phyloP scores from a whole-genome alignment of 139 green algal genomes.

The Auxenochlorella pyrenoidosa region DNA sequence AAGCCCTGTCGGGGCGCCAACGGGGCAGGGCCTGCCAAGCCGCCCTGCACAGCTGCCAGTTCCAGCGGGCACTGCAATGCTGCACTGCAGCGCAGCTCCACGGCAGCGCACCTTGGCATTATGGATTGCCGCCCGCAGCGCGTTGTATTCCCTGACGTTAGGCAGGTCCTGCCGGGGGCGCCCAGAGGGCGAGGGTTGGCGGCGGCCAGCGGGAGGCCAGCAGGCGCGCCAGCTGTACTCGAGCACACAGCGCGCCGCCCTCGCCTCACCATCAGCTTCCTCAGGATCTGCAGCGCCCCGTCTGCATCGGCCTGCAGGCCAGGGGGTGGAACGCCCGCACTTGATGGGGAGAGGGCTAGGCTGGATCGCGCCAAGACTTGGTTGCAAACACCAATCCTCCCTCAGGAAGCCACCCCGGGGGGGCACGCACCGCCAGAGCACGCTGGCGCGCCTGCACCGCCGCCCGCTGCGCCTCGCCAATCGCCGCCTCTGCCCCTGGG shows the following conservation, averaged over 20 bases:
- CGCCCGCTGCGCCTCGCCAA: background rate
- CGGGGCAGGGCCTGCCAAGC: background rate
- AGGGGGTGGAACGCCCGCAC: background rate
- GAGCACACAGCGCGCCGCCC: background rate
- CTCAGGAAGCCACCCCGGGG: too few species aligned
- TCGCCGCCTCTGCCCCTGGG: background rate
- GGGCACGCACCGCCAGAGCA: background rate
- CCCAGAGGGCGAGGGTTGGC: background rate
- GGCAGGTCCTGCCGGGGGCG: background rate
- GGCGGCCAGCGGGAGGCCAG: too few species aligned
- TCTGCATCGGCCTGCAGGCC: conserved; percentile 2
- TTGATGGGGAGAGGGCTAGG: too few species aligned
- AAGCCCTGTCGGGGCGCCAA: background rate
- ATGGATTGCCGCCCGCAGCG: background rate
- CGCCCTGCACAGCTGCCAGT: background rate
- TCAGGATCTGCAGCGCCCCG: conserved; percentile 2
- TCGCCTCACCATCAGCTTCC: background rate
- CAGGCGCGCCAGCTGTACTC: too few species aligned
- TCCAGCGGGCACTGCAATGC: too few species aligned
- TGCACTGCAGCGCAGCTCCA: background rate
- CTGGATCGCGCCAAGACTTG: too few species aligned
- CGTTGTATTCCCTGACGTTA: background rate
- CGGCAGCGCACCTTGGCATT: background rate
- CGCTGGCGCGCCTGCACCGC: background rate
- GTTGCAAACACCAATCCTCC: too few species aligned